A percentile compares a stretch with the other conserved stretches of the same genome.
phyloP scores from a whole-genome alignment of 2,329 filamentous ascomycete genomes.

The Aspergillus arachidicola region DNA sequence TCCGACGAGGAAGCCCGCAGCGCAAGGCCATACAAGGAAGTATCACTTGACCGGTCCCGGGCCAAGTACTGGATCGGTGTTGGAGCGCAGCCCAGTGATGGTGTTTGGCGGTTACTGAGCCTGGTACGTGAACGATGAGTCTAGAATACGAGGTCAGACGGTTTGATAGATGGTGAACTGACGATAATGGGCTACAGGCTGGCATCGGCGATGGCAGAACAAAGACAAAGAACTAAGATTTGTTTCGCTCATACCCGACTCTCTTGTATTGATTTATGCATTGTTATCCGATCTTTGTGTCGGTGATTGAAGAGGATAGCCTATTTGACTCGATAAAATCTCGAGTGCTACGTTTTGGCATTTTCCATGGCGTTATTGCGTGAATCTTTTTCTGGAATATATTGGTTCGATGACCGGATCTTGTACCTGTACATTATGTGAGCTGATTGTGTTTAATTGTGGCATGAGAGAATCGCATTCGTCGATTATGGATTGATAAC shows the following conservation, averaged over 20 bases:
- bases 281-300: slow-evolving; percentile 1
- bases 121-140: slow-evolving; percentile 62
- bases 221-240: slow-evolving; percentile 13
- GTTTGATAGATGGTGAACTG: slow-evolving; percentile 1
- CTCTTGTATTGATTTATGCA: slow-evolving; percentile 2
- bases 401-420: slow-evolving; percentile 13
- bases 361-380: slow-evolving; percentile 24
- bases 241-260: slow-evolving; percentile 9
- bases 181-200: slow-evolving; percentile 25
- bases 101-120: slow-evolving; percentile 80
- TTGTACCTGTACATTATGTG: slow-evolving; percentile 22
- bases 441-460: slow-evolving; percentile 17
- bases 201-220: slow-evolving; percentile 38
- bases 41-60: slow-evolving; percentile 78
- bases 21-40: slow-evolving; percentile 83
- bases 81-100: slow-evolving; percentile 89
- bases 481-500: not conserved
- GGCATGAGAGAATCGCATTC: slow-evolving; percentile 9
- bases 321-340: slow-evolving; percentile 4
- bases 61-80: slow-evolving; percentile 97
- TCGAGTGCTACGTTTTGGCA: slow-evolving; percentile 24
- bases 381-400: slow-evolving; percentile 20
- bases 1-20: slow-evolving; percentile 51
- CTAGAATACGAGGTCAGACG: not conserved
- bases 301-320: not conserved